Conservation (phyloP, 805 yeast species). For the Saccharomyces mikatae region DNA sequence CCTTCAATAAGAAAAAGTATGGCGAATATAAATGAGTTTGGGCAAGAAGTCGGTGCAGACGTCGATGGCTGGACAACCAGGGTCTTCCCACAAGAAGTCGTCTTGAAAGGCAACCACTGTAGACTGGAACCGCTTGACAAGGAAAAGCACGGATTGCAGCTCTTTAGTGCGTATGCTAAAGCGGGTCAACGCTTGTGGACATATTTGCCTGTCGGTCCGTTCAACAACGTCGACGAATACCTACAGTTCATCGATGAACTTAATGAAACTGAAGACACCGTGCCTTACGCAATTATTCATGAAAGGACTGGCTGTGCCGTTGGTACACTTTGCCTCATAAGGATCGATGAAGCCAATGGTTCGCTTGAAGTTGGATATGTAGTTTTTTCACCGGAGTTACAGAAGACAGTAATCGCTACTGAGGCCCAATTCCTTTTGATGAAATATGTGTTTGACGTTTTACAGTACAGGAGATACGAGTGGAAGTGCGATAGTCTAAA, state of each 20-base stretch:
- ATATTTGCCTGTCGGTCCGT: slow-evolving; percentile 14
- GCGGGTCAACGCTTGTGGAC: slow-evolving; percentile 12
- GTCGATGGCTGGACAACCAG: slow-evolving; percentile 10
- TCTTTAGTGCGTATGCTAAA: slow-evolving; percentile 8
- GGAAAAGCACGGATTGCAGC: slow-evolving; percentile 10
- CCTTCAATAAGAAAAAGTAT: not conserved
- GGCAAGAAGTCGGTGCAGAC: slow-evolving; percentile 8
- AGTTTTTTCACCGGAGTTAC: slow-evolving; percentile 13
- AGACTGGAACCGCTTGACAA: slow-evolving; percentile 10
- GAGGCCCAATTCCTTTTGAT: slow-evolving; percentile 28
- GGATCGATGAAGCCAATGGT: slow-evolving; percentile 24
- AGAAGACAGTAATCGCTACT: slow-evolving; percentile 24
- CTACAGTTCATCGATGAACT: not conserved
- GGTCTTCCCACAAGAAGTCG: slow-evolving; percentile 7
- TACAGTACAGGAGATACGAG: slow-evolving; percentile 28
- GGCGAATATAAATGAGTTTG: not conserved
- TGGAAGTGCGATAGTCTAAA: slow-evolving; percentile 32
- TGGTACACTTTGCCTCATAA: slow-evolving; percentile 22
- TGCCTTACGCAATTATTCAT: slow-evolving; percentile 19
- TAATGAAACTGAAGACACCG: not conserved
- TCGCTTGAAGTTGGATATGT: slow-evolving; percentile 27
- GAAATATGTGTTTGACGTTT: slow-evolving; percentile 22
- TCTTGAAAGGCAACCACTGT: slow-evolving; percentile 11
- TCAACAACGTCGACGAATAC: slow-evolving; percentile 1
- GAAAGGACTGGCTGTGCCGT: slow-evolving; percentile 15